Percentiles rank a stretch among this genome's conserved stretches.
These are phyloP conservation scores for Komagataella phaffii DNA, from an alignment of 805 yeast species.

Conservation along the genomic window DNA sequence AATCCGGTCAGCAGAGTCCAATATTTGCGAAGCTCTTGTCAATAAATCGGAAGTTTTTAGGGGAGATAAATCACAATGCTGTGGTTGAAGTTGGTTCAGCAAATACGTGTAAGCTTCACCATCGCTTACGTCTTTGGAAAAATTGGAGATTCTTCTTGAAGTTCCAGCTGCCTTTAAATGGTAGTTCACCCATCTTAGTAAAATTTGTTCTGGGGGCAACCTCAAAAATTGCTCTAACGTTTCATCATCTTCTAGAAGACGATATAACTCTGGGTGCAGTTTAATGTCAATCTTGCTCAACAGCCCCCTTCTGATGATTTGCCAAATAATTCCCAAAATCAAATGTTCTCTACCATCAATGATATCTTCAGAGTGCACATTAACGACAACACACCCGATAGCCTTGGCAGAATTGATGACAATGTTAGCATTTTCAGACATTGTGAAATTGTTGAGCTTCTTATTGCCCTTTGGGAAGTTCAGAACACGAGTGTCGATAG, in stretches of 20 bases:
- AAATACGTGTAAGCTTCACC: slow-evolving; percentile 92
- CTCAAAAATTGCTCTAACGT: slow-evolving; percentile 93
- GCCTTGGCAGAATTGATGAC: slow-evolving; percentile 98
- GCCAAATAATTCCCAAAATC: slow-evolving; percentile 90
- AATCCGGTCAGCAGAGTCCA: slow-evolving; percentile 78
- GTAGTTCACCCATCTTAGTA: slow-evolving; percentile 94
- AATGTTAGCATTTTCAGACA: slow-evolving; percentile 93
- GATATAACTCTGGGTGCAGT: slow-evolving; percentile 90
- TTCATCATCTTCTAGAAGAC: slow-evolving; percentile 91
- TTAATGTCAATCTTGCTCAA: slow-evolving; percentile 92
- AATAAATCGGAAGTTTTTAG: slow-evolving; percentile 64
- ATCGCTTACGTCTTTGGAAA: slow-evolving; percentile 78
- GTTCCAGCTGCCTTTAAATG: slow-evolving; percentile 90
- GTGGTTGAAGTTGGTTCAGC: slow-evolving; percentile 80
- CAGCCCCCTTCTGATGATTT: slow-evolving; percentile 91
- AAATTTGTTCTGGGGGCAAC: slow-evolving; percentile 93
- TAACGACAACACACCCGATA: slow-evolving; percentile 95
- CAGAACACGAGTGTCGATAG: slow-evolving; percentile 94
- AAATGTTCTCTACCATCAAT: slow-evolving; percentile 88
- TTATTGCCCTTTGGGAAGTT: slow-evolving; percentile 77
- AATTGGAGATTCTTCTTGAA: slow-evolving; percentile 74
- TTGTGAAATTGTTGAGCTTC: slow-evolving; percentile 81
- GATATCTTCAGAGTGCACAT: slow-evolving; percentile 92
- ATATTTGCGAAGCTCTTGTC: slow-evolving; percentile 77
- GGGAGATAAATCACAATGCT: slow-evolving; percentile 69